Evolutionary conservation across 345 rosid genomes (phyloP).

Genomic region (Linum tenue): DNA sequence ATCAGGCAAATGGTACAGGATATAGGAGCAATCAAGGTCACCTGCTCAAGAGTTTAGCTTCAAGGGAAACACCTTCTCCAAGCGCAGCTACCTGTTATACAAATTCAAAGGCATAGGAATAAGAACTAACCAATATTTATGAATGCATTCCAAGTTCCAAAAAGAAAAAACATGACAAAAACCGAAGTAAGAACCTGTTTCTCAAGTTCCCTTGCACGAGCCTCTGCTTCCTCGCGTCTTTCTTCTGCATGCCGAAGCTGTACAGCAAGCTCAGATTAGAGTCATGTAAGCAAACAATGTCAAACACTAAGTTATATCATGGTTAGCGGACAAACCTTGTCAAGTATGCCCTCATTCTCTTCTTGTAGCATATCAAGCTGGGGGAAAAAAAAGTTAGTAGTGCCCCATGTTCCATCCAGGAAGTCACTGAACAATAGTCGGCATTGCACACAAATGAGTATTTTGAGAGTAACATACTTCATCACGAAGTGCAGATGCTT

Average conservation of each 20-base stretch:
- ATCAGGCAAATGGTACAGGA: conserved; percentile 15
- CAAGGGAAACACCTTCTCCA: conserved; percentile 95
- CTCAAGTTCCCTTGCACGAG: conserved; percentile 93
- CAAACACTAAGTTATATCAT: conserved; percentile 6
- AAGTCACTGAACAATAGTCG: conserved; percentile 5
- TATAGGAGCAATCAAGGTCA: conserved; percentile 20
- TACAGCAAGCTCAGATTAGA: conserved; percentile 18
- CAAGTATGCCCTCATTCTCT: conserved; percentile 49
- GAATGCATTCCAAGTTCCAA: background rate
- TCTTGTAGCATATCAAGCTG: conserved; percentile 80
- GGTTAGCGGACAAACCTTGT: conserved; percentile 19
- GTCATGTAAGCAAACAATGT: conserved; percentile 14
- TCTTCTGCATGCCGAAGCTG: conserved; percentile 83
- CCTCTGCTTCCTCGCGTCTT: conserved; percentile 74
- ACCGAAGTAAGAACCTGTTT: conserved; percentile 57
- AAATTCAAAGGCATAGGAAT: conserved; percentile 9
- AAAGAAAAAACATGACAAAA: background rate
- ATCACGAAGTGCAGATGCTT: conserved; percentile 95
- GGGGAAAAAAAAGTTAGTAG: conserved; percentile 13
- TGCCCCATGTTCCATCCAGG: background rate
- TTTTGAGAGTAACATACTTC: conserved; percentile 52
- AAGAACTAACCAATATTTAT: background rate
- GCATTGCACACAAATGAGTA: background rate
- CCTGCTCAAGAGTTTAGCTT: conserved; percentile 91
- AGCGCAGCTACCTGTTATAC: conserved; percentile 72